Percentiles rank a stretch among this genome's conserved stretches.
These are phyloP conservation scores for Boletus speciosus DNA, from an alignment of 768 basidiomycete species.

Conservation along the genomic window DNA sequence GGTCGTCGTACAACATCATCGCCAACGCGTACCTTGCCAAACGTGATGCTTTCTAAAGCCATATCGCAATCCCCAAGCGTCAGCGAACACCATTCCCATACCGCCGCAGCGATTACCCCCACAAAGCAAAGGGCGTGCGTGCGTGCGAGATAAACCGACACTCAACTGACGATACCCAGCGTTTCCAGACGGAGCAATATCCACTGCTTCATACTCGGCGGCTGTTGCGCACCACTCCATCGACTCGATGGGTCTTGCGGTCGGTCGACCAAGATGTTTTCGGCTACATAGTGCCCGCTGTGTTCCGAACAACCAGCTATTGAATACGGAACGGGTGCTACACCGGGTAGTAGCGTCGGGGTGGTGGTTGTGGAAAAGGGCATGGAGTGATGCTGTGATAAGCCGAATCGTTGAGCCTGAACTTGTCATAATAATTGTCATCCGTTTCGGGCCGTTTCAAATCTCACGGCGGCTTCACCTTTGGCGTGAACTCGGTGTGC, in stretches of 20 bases:
- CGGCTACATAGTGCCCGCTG: slow-evolving; percentile 64
- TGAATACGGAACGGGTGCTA: slow-evolving; percentile 41
- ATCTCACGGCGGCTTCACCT: background rate
- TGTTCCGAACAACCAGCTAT: slow-evolving; percentile 66
- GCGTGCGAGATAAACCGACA: slow-evolving; percentile 10
- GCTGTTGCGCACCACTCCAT: slow-evolving; percentile 71
- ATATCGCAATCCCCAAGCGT: slow-evolving; percentile 2
- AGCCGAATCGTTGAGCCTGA: background rate
- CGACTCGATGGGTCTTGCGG: slow-evolving; percentile 64
- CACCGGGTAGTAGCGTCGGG: slow-evolving; percentile 4
- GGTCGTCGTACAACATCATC: background rate
- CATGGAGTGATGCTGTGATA: slow-evolving; percentile 1
- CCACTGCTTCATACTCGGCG: slow-evolving; percentile 61
- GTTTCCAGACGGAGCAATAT: slow-evolving; percentile 62
- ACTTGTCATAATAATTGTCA: background rate
- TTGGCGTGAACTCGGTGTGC: background rate
- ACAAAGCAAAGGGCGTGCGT: background rate
- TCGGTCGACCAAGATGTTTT: slow-evolving; percentile 64
- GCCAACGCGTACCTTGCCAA: slow-evolving; percentile 63
- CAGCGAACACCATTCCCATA: background rate
- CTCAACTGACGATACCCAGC: slow-evolving; percentile 63
- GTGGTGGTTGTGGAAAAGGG: slow-evolving; percentile 1
- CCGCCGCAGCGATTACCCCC: background rate
- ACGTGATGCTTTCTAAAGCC: slow-evolving; percentile 63
- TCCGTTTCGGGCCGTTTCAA: no score